Evolutionary conservation across 495 filamentous ascomycete genomes (phyloP).

Genomic region (Neurospora sp.): DNA sequence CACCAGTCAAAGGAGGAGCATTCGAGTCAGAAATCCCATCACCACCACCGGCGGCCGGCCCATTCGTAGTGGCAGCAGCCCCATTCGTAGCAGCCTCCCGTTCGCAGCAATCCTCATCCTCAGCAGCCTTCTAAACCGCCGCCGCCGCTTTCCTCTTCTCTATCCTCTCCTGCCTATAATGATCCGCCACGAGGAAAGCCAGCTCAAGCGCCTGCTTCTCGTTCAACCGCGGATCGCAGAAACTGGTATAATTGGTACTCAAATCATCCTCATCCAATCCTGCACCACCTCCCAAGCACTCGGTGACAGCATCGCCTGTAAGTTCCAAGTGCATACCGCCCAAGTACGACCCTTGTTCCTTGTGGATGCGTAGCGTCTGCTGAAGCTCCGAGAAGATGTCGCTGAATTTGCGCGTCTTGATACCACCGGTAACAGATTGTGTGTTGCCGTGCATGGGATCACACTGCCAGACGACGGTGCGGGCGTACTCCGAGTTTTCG

Average conservation of each 20-base stretch:
- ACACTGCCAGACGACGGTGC: slow-evolving; percentile 90
- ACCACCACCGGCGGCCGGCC: too few relatives aligned
- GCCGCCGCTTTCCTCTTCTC: not conserved
- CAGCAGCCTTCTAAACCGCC: not conserved
- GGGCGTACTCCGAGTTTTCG: slow-evolving; percentile 52
- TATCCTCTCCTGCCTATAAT: slow-evolving; percentile 41
- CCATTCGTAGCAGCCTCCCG: too few relatives aligned
- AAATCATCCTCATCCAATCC: slow-evolving; percentile 81
- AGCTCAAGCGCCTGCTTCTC: slow-evolving; percentile 96
- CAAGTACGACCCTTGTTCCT: slow-evolving; percentile 68
- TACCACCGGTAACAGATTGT: slow-evolving; percentile 52
- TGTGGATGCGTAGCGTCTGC: slow-evolving; percentile 72
- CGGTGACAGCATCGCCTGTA: slow-evolving; percentile 91
- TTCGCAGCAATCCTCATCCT: not conserved
- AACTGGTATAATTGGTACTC: slow-evolving; percentile 79
- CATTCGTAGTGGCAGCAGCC: too few relatives aligned
- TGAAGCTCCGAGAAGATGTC: slow-evolving; percentile 78
- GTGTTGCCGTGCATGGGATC: slow-evolving; percentile 98
- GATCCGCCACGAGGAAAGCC: slow-evolving; percentile 85
- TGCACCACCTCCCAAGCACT: slow-evolving; percentile 87
- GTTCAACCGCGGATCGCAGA: slow-evolving; percentile 90
- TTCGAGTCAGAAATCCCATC: not conserved
- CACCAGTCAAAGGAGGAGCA: not conserved
- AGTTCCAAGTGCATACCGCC: slow-evolving; percentile 93
- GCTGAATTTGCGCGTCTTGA: slow-evolving; percentile 84